Percentiles rank a stretch among this genome's conserved stretches.
These are phyloP conservation scores for Pleurotus citrinopileatus DNA, from an alignment of 768 basidiomycete species.

Conservation along the genomic window DNA sequence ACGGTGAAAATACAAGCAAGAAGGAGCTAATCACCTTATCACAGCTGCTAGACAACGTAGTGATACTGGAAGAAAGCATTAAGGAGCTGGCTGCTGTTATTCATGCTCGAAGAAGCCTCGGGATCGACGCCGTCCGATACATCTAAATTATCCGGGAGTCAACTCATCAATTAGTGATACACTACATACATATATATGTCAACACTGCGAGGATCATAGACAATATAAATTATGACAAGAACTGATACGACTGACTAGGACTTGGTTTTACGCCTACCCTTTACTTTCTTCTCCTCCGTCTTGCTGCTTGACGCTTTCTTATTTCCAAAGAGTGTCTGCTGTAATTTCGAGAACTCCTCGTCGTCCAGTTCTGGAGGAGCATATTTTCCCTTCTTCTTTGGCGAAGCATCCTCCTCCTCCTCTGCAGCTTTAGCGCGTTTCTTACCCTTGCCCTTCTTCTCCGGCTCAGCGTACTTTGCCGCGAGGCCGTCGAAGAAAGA, in stretches of 20 bases:
- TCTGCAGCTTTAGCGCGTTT: conserved; percentile 49
- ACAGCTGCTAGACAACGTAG: conserved; percentile 87
- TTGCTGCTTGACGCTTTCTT: conserved; percentile 25
- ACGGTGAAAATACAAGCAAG: conserved; percentile 26
- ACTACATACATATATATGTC: background rate
- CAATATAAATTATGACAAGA: background rate
- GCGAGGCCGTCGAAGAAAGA: conserved; percentile 75
- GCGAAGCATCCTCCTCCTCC: conserved; percentile 32
- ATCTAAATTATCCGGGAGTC: conserved; percentile 37
- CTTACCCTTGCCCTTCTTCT: conserved; percentile 51
- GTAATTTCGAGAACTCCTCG: conserved; percentile 59
- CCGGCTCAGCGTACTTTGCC: conserved; percentile 63
- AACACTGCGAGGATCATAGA: background rate
- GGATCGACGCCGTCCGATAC: conserved; percentile 80
- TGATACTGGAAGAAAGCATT: conserved; percentile 91
- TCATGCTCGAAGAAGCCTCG: conserved; percentile 77
- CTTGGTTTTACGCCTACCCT: conserved; percentile 33
- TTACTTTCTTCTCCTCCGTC: conserved; percentile 25
- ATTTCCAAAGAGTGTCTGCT: conserved; percentile 51
- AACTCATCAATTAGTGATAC: background rate
- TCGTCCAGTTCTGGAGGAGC: conserved; percentile 60
- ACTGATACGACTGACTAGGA: conserved; percentile 15
- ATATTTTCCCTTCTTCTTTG: conserved; percentile 49
- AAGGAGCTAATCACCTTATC: conserved; percentile 66
- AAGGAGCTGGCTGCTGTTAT: conserved; percentile 89